These are phyloP conservation scores for Pistacia integerrima DNA, from an alignment of 345 rosid genomes.

Conservation along the genomic window DNA sequence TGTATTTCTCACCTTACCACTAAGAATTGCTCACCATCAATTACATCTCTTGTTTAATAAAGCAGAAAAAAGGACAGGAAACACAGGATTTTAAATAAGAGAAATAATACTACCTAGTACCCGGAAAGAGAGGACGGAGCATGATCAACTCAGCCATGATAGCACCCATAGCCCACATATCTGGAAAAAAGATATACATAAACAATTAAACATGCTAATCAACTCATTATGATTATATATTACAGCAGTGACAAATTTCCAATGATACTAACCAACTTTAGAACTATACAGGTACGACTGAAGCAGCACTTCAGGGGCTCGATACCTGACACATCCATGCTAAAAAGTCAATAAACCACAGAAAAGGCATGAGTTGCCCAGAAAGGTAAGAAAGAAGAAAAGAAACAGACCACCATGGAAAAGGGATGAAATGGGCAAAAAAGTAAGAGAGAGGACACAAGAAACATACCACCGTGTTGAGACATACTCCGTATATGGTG, in stretches of 20 bases:
- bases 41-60: background rate
- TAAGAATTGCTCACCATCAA: conserved; percentile 1
- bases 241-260: background rate
- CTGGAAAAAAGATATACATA: conserved; percentile 32
- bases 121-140: conserved; percentile 90
- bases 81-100: background rate
- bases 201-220: background rate
- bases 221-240: background rate
- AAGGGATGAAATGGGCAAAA: background rate
- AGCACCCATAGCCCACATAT: conserved; percentile 99
- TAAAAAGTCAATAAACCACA: background rate
- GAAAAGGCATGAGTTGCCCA: background rate
- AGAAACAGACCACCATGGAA: conserved; percentile 41
- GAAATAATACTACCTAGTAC: conserved; percentile 54
- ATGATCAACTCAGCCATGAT: conserved; percentile 86
- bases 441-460: conserved; percentile 11
- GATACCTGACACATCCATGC: conserved; percentile 59
- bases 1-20: background rate
- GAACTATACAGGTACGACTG: conserved; percentile 70
- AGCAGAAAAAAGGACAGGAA: background rate
- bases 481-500: conserved; percentile 92
- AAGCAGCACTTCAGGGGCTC: conserved; percentile 98
- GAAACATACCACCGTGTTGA: conserved; percentile 88
- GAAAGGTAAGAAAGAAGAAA: conserved; percentile 8
- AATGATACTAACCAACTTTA: conserved; percentile 79